phyloP scores from a whole-genome alignment of 2,329 filamentous ascomycete genomes.

The Monilinia fructicola region DNA sequence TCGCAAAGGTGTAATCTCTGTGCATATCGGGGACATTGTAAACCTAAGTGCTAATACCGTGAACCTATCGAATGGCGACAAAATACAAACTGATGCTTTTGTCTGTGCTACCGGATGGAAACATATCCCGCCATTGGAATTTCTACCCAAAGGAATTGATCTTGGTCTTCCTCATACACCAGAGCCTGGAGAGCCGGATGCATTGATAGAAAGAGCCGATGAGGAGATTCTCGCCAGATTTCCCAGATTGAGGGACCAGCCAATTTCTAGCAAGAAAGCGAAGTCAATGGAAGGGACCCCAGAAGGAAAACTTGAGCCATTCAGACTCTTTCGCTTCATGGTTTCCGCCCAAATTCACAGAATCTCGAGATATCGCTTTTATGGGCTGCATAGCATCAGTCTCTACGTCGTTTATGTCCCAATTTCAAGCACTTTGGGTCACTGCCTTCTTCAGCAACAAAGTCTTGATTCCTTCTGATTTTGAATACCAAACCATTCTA shows the following conservation, averaged over 20 bases:
- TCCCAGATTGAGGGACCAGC: conserved; percentile 54
- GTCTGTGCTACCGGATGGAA: conserved; percentile 62
- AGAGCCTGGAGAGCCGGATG: conserved; percentile 37
- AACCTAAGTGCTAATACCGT: conserved; percentile 49
- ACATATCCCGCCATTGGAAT: conserved; percentile 52
- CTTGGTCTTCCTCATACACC: conserved; percentile 51
- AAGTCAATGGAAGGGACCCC: conserved; percentile 43
- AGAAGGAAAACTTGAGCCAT: conserved; percentile 36
- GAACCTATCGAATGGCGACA: conserved; percentile 51
- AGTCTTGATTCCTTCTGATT: conserved; percentile 43
- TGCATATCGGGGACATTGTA: conserved; percentile 54
- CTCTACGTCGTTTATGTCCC: conserved; percentile 45
- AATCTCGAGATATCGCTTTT: conserved; percentile 48
- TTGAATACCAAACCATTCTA: conserved; percentile 58
- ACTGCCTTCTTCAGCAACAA: conserved; percentile 60
- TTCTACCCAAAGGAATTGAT: conserved; percentile 49
- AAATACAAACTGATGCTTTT: conserved; percentile 51
- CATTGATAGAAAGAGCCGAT: conserved; percentile 49
- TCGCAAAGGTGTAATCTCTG: conserved; percentile 49
- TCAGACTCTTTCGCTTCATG: conserved; percentile 50
- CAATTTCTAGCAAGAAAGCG: conserved; percentile 49
- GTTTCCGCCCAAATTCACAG: conserved; percentile 47
- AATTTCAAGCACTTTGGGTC: conserved; percentile 60
- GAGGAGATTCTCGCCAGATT: conserved; percentile 53
- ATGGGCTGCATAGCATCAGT: conserved; percentile 48